Conservation (phyloP, 2,329 filamentous ascomycete genomes). For the Verruconis gallopava region DNA sequence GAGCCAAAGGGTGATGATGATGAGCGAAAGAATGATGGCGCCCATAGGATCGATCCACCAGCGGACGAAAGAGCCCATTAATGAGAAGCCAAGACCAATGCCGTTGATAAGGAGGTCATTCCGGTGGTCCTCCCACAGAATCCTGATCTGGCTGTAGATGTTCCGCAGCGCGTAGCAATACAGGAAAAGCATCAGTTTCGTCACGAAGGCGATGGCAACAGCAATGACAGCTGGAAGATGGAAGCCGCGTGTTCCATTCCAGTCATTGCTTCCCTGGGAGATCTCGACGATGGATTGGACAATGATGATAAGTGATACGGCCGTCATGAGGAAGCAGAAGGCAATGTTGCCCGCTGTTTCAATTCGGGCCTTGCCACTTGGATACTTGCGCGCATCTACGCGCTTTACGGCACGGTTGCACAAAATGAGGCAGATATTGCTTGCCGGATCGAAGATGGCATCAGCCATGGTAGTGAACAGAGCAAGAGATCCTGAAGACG, state of each 20-base stretch:
- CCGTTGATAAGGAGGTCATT: conserved; percentile 97
- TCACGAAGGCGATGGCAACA: conserved; percentile 69
- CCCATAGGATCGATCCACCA: conserved; percentile 97
- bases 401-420: conserved; percentile 77
- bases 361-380: conserved; percentile 82
- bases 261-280: conserved; percentile 33
- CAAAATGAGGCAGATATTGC: conserved; percentile 75
- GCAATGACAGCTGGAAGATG: conserved; percentile 75
- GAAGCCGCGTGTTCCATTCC: conserved; percentile 43
- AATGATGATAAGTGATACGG: conserved; percentile 84
- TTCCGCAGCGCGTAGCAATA: conserved; percentile 89
- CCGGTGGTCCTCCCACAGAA: conserved; percentile 92
- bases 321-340: conserved; percentile 92
- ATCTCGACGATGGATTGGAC: conserved; percentile 72
- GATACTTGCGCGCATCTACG: conserved; percentile 77
- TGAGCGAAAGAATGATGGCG: conserved; percentile 65
- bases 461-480: conserved; percentile 98
- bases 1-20: conserved; percentile 73
- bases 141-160: conserved; percentile 81
- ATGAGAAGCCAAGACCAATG: conserved; percentile 42
- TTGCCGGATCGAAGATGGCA: conserved; percentile 82
- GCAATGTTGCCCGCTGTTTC: conserved; percentile 93
- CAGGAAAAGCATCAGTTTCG: conserved; percentile 71
- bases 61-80: conserved; percentile 7
- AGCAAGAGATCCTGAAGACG: conserved; percentile 78